Base-by-base conservation (phyloP, 108 stramenopile species). In the Pseudonitzschia multiseries region DNA sequence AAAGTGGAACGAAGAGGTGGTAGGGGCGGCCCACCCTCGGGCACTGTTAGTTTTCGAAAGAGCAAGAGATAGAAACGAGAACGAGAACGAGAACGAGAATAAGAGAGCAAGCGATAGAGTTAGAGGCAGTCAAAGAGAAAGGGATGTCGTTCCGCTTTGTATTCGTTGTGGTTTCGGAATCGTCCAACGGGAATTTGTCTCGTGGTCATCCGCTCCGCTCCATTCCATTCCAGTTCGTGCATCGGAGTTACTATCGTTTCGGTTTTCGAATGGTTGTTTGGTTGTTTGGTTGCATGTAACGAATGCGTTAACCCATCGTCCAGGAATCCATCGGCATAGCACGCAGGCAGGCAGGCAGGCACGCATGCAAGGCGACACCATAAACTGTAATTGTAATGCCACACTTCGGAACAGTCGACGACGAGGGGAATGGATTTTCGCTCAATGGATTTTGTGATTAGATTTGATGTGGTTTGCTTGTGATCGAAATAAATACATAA, bases 1-100 rank as follows among this genome's bases (percentile, higher is more conserved):
- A 46, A 77, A 75, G 68, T 93, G 93, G 68, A 90, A 93, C 73
- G 71, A 70, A 54, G 70, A 31, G 8, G 33, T 36, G 36, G 66
- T 18, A 21, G 68, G 56, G 42, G 32, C 57, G 29, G 61, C 61
- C 73, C 42, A 48, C 15, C 43, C 42, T 20, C 56, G 36, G 65
- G 72, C 68, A 65, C 73, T 75, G 72, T 48, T 29, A 0, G 17
- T 60, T n/a, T 17, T 42, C 4, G 46, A 1, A 10, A 5, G 14
- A 18, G 46, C 17, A 14, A 48, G 17, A 18, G 46, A 48, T 18
- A 15, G 57, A 15, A n/a, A n/a, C n/a, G n/a, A n/a, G n/a, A n/a
- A n/a, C n/a, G n/a, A n/a, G n/a, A n/a, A n/a, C n/a, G n/a, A n/a
- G n/a, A n/a, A n/a, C n/a, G 57, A n/a, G 9, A 59, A 17, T 2